A percentile compares a stretch with the other conserved stretches of the same genome.
phyloP scores from a whole-genome alignment of 2,329 filamentous ascomycete genomes.

The Fusarium staphyleae region DNA sequence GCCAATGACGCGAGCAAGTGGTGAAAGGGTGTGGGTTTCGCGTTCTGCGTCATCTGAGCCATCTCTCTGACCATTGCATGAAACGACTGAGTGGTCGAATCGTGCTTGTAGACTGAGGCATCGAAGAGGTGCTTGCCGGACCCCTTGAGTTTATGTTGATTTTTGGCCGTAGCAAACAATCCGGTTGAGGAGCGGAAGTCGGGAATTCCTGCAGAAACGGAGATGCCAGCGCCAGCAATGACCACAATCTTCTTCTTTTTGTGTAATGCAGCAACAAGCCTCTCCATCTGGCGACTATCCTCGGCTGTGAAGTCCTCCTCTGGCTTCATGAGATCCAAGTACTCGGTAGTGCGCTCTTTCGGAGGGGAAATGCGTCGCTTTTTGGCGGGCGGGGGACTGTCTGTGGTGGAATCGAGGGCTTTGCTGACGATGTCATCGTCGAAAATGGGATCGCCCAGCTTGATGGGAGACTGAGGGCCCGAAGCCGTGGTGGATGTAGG shows the following conservation, averaged over 20 bases:
- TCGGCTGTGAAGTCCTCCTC: conserved; percentile 56
- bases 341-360: conserved; percentile 77
- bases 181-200: conserved; percentile 94
- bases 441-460: conserved; percentile 50
- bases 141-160: conserved; percentile 84
- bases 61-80: conserved; percentile 95
- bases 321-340: conserved; percentile 72
- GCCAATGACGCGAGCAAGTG: conserved; percentile 91
- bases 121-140: conserved; percentile 97
- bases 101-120: conserved; percentile 95
- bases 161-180: conserved; percentile 84
- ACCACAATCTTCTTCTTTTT: conserved; percentile 97
- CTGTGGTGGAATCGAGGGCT: conserved; percentile 42
- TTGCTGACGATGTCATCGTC: conserved; percentile 44
- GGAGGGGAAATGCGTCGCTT: conserved; percentile 70
- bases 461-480: conserved; percentile 60
- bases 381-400: conserved; percentile 76
- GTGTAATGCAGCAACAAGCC: conserved; percentile 76
- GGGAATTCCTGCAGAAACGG: conserved; percentile 93
- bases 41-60: conserved; percentile 77
- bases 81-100: conserved; percentile 86
- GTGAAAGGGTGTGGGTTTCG: conserved; percentile 88
- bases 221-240: conserved; percentile 95
- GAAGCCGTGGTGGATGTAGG: conserved; percentile 57
- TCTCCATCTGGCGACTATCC: conserved; percentile 66